Base-by-base conservation (phyloP, 768 basidiomycete genomes). In the Boletus tomentosulus region DNA sequence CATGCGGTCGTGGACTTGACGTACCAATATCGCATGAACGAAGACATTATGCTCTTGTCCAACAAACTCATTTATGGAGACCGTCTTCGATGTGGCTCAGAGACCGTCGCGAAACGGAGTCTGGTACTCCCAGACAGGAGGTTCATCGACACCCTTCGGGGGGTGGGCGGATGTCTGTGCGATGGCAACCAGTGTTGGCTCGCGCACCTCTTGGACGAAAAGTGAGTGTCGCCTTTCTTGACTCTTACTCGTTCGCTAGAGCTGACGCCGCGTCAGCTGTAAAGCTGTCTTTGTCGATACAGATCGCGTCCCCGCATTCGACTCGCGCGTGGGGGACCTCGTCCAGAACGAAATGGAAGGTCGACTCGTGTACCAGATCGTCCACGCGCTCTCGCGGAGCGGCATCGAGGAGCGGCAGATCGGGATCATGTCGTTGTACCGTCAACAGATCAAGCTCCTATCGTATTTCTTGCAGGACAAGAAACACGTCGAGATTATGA, bases 211-310 rank as follows among this genome's bases (percentile, higher is more conserved):
- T 63, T 88, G 62, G 74, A 82, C 31, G 82, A 84, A 62, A 83
- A 74, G 93, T 88, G 46, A 57, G 79, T 1, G 8, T n/a, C 60
- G 15, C 30, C 24, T 22, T 43, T 57, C 19, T 25, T 25, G 19
- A 19, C 4, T 22, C 31, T 22, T 19, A 13, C 3, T 22, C 0
- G 9, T 33, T 28, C n/a, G 15, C 35, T 13, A 3, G 9, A 13
- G 24, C n/a, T 59, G 15, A 31, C 42, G 16, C 15, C 33, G 25
- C 4, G 4, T 30, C 9, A 96, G 94, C 25, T 85, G 85, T 57
- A 90, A 86, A 69, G 92, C 87, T 7, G 77, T 98, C 37, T 98
- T 99, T 60, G 83, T 98, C n/a, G 87, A 98, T 65, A 99, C 97
- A 0, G 97, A 98, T 60, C 64, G 57, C 0, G 67, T 94, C 3